Percentiles rank a stretch among this genome's conserved stretches.
These are phyloP conservation scores for Myriangium duriaei DNA, from an alignment of 2,329 filamentous ascomycete genomes.

Conservation along the genomic window DNA sequence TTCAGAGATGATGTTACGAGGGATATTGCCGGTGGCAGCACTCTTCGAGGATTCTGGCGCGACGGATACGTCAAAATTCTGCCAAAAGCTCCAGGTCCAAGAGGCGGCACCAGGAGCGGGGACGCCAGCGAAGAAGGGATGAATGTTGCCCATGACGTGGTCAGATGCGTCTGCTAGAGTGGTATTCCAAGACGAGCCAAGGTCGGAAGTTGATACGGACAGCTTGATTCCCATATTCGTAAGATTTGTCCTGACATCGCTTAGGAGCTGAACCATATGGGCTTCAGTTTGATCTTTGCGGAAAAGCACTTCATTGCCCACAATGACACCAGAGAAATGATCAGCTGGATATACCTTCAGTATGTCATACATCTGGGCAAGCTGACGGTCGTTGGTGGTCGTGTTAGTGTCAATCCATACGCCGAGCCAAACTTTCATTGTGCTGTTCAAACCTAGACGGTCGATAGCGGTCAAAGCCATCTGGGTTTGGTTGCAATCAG, in stretches of 20 bases:
- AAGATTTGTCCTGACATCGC: slow-evolving; percentile 59
- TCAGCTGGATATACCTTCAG: slow-evolving; percentile 49
- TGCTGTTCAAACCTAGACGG: slow-evolving; percentile 53
- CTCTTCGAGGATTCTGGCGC: slow-evolving; percentile 48
- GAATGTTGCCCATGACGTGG: slow-evolving; percentile 91
- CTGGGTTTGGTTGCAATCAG: slow-evolving; percentile 93
- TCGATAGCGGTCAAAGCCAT: slow-evolving; percentile 80
- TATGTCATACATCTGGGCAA: slow-evolving; percentile 73
- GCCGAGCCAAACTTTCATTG: slow-evolving; percentile 84
- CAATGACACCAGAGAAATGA: slow-evolving; percentile 48
- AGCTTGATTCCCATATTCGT: slow-evolving; percentile 53
- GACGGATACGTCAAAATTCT: slow-evolving; percentile 51
- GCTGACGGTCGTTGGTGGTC: slow-evolving; percentile 73
- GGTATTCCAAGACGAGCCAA: slow-evolving; percentile 75
- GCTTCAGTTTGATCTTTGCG: slow-evolving; percentile 53
- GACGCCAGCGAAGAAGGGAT: slow-evolving; percentile 86
- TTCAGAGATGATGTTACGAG: slow-evolving; percentile 57
- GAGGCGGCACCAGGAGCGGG: slow-evolving; percentile 51
- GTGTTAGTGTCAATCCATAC: slow-evolving; percentile 81
- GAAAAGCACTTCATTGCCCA: slow-evolving; percentile 52
- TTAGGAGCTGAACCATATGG: slow-evolving; percentile 51
- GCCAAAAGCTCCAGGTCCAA: slow-evolving; percentile 82
- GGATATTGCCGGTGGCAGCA: slow-evolving; percentile 17
- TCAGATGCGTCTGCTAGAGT: slow-evolving; percentile 60
- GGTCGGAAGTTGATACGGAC: slow-evolving; percentile 74